Percentiles rank a stretch among this genome's conserved stretches.
These are phyloP conservation scores for Fonsecaea monophora DNA, from an alignment of 2,329 filamentous ascomycete species.

Conservation along the genomic window DNA sequence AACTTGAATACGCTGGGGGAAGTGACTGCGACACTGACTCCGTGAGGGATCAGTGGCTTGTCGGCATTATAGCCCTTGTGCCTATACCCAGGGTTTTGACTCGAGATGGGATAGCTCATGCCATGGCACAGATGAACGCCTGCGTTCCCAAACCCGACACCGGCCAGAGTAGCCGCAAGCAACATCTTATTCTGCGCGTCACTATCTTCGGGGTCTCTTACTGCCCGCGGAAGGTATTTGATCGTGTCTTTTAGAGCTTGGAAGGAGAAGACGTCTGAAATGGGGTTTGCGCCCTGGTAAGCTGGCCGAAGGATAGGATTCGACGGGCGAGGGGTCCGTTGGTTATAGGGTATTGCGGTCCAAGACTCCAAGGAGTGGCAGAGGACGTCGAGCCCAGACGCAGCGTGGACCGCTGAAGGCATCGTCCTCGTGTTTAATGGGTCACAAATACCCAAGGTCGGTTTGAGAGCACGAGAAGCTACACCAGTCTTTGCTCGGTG, in stretches of 20 bases:
- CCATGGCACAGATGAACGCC: constrained; percentile 89
- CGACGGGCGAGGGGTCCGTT: constrained; percentile 79
- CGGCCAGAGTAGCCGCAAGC: constrained; percentile 88
- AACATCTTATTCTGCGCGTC: constrained; percentile 97
- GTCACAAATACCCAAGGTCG: constrained; percentile 85
- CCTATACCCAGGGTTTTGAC: constrained; percentile 89
- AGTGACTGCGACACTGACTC: constrained; percentile 91
- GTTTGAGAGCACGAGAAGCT: constrained; percentile 93
- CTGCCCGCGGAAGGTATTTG: constrained; percentile 88
- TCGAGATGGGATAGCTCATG: constrained; percentile 97
- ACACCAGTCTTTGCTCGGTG: constrained; percentile 95
- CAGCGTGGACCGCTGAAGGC: constrained; percentile 91
- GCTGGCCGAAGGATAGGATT: constrained; percentile 92
- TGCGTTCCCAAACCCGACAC: constrained; percentile 96
- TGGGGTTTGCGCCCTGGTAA: constrained; percentile 97
- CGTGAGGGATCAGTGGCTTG: constrained; percentile 85
- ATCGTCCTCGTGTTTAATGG: constrained; percentile 94
- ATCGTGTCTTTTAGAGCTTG: constrained; percentile 82
- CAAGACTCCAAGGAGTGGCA: constrained; percentile 96
- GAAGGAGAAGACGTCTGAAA: constrained; percentile 95
- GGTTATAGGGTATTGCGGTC: constrained; percentile 94
- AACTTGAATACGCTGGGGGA: constrained; percentile 94
- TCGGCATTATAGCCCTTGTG: constrained; percentile 84
- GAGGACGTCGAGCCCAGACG: constrained; percentile 90
- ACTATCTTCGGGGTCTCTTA: constrained; percentile 84